Evolutionary conservation across 169 alveolate genomes (phyloP).

Genomic region (Neospora caninum): DNA sequence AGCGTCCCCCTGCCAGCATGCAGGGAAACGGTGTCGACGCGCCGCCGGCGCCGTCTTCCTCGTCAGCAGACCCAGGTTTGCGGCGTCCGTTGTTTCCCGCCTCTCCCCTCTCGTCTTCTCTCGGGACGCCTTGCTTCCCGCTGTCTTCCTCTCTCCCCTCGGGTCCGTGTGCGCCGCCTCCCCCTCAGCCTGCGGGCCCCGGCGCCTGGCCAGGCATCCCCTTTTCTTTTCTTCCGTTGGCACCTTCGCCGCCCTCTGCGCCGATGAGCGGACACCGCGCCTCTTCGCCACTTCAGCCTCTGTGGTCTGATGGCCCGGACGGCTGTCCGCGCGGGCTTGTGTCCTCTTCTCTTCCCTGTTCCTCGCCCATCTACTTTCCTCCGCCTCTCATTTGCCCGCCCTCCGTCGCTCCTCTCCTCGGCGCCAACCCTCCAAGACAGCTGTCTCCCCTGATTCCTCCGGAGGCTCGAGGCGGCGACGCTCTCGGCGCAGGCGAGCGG

Average conservation of each 20-base stretch:
- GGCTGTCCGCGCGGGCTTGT: background rate
- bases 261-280: background rate
- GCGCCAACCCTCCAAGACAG: background rate
- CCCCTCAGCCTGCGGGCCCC: background rate
- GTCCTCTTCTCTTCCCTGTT: background rate
- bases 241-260: background rate
- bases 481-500: background rate
- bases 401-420: background rate
- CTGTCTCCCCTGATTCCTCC: background rate
- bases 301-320: background rate
- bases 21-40: no score
- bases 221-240: background rate
- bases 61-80: background rate
- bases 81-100: background rate
- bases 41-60: no score
- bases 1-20: no score
- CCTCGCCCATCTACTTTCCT: background rate
- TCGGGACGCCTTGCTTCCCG: background rate
- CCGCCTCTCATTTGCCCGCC: constrained; percentile 23
- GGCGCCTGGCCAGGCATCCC: background rate
- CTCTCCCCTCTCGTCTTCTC: background rate
- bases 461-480: background rate
- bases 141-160: background rate
- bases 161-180: background rate
- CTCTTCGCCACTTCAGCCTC: background rate